These are phyloP conservation scores for Floccularia luteovirens DNA, from an alignment of 768 basidiomycete genomes.

Conservation along the genomic window DNA sequence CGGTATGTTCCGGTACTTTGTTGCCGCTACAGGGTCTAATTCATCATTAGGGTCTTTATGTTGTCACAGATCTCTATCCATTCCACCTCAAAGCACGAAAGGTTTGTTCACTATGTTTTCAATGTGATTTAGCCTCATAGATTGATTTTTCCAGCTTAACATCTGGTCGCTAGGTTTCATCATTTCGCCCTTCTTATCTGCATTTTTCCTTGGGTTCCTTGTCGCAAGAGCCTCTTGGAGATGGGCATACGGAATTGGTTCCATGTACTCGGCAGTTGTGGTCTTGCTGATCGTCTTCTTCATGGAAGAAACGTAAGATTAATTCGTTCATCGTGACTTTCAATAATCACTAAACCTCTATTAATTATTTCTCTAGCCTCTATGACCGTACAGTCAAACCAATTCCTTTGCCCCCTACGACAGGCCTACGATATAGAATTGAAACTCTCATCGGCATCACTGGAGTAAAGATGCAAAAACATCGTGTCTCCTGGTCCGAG, in stretches of 20 bases:
- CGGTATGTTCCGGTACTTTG: constrained; percentile 21
- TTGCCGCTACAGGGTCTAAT: constrained; percentile 2
- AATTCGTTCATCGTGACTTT: constrained; percentile 3
- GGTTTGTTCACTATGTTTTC: constrained; percentile 18
- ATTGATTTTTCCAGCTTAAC: constrained; percentile 27
- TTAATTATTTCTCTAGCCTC: constrained; percentile 36
- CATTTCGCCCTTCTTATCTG: constrained; percentile 55
- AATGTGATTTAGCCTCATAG: background rate
- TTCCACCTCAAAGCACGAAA: constrained; percentile 65
- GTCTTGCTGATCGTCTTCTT: constrained; percentile 50
- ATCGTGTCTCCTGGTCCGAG: constrained; percentile 23
- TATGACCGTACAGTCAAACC: constrained; percentile 44
- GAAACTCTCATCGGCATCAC: constrained; percentile 48
- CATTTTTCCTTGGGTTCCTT: constrained; percentile 62
- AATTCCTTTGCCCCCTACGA: constrained; percentile 25
- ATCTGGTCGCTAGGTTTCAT: constrained; percentile 56
- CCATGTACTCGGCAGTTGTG: constrained; percentile 48
- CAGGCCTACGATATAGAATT: constrained; percentile 35
- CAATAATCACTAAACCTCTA: constrained; percentile 12
- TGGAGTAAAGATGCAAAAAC: constrained; percentile 36
- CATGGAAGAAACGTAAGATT: constrained; percentile 62
- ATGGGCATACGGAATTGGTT: constrained; percentile 63
- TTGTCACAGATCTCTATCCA: constrained; percentile 57
- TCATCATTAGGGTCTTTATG: constrained; percentile 39
- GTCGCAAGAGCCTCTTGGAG: constrained; percentile 52